Evolutionary conservation across 202 grass and related monocot species (phyloP), one percentile per base, ranked within the genome.

Genomic region (Elaeis oleifera): DNA sequence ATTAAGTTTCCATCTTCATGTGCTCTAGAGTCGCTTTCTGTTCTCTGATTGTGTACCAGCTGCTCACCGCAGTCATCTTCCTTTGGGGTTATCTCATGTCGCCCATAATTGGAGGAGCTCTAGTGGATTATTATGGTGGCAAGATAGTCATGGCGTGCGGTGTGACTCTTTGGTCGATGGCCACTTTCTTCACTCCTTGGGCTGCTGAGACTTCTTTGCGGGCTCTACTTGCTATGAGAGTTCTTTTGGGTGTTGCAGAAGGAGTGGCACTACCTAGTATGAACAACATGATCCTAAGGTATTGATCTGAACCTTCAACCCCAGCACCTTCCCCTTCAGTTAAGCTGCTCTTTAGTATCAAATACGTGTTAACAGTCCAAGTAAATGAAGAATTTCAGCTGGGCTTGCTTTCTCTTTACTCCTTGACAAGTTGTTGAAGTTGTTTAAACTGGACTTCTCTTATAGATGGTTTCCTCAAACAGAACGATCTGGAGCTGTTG

Each of bases 241-340:
- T 76, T 63, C 75, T 97, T 18, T 61, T 97, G 22, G 94, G 88
- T 74, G 75, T 86, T 28, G 94, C 94, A 22, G 92, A 97, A 91
- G 94, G 94, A 71, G 94, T 97, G 59, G 88, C 94, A 57, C 72
- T 97, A n/a, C 94, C 94, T 56, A 89, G 88, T 61, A 97, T 97
- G 94, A 97, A 97, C 77, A 97, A 97, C 59, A 84, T 97, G 94
- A 74, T 97, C 25, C 70, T 76, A 59, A 97, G 94, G 94, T 97
- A 72, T 72, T 71, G 53, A 18, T 70, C 56, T 84, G 19, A 25
- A 21, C n/a, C 50, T 23, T 27, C 51, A 53, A 31, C 28, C 28
- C 28, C 28, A 31, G 5, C 28, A 4, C 28, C 5, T 67, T 18
- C 21, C 51, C 28, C 11, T 51, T 59, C 52, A 61, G 8, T 74